Percentiles rank a stretch among this genome's conserved stretches.
phyloP scores from a whole-genome alignment of 2,329 filamentous ascomycete species.

The Aureobasidium musti region DNA sequence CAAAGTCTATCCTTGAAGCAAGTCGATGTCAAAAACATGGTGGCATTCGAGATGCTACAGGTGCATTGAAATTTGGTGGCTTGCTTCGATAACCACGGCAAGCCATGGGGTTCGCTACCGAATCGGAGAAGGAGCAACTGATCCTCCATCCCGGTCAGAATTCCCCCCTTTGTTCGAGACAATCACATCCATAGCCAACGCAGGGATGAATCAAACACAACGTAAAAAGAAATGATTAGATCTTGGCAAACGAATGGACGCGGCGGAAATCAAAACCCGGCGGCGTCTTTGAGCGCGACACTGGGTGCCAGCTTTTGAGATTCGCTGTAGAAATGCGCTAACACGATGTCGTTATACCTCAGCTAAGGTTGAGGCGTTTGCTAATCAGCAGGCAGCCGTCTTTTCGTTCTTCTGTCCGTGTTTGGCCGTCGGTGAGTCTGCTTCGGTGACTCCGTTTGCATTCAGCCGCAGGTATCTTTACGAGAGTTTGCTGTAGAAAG shows the following conservation, averaged over 20 bases:
- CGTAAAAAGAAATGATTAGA: neutral
- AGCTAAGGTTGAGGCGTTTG: constrained; percentile 21
- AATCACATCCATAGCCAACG: constrained; percentile 3
- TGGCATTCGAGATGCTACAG: neutral
- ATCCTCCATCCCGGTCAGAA: constrained; percentile 13
- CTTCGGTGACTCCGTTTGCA: constrained; percentile 19
- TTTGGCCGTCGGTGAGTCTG: constrained; percentile 24
- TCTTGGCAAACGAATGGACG: neutral
- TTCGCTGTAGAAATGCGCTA: constrained; percentile 19
- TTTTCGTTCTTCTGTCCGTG: constrained; percentile 8
- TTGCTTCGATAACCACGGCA: constrained; percentile 11
- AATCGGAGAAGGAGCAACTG: constrained; percentile 22
- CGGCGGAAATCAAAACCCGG: constrained; percentile 8
- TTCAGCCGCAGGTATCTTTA: constrained; percentile 13
- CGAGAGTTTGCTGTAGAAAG: constrained; percentile 10
- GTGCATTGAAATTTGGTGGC: neutral
- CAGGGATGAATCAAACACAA: constrained; percentile 6
- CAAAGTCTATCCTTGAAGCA: neutral
- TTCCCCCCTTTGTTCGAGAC: constrained; percentile 17
- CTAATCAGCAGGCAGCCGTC: constrained; percentile 18
- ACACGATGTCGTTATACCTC: constrained; percentile 13
- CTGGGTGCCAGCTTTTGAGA: constrained; percentile 2
- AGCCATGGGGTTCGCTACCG: constrained; percentile 2
- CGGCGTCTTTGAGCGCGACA: neutral
- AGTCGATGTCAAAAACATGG: neutral